phyloP scores from a whole-genome alignment of 352 stramenopile genomes.

The Phytopythium litorale region DNA sequence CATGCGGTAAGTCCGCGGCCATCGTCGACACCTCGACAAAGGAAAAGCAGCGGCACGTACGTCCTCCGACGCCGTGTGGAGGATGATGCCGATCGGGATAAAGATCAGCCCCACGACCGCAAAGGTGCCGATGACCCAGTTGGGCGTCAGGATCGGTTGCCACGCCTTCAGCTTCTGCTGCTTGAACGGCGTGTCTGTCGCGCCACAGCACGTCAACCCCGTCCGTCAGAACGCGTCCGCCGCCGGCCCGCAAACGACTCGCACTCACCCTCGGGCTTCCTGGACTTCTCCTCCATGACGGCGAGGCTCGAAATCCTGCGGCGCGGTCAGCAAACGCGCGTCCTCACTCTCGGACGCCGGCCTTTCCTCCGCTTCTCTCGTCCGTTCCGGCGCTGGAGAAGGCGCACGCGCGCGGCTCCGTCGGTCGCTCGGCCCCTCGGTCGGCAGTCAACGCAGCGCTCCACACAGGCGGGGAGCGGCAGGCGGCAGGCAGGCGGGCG shows the following conservation, averaged over 20 bases:
- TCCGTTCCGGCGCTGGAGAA: slow-evolving; percentile 2
- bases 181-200: slow-evolving; percentile 83
- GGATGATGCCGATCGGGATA: slow-evolving; percentile 91
- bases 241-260: not conserved
- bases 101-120: slow-evolving; percentile 93
- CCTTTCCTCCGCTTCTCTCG: not conserved
- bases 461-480: not conserved
- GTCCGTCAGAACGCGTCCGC: not conserved
- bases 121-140: slow-evolving; percentile 94
- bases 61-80: slow-evolving; percentile 85
- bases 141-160: slow-evolving; percentile 96
- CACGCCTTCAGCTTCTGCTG: slow-evolving; percentile 92
- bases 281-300: slow-evolving; percentile 83
- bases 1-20: not conserved
- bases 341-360: not conserved
- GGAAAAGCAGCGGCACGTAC: slow-evolving; percentile 21
- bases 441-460: not conserved
- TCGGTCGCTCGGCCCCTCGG: not conserved
- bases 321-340: slow-evolving; percentile 11
- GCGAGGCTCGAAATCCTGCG: slow-evolving; percentile 16
- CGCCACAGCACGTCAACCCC: not conserved
- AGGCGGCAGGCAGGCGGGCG: not conserved
- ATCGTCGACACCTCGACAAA: not conserved
- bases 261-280: slow-evolving; percentile 71
- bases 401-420: not conserved